Conservation (phyloP, 2,329 filamentous ascomycete species). For the Aspergillus candidus region DNA sequence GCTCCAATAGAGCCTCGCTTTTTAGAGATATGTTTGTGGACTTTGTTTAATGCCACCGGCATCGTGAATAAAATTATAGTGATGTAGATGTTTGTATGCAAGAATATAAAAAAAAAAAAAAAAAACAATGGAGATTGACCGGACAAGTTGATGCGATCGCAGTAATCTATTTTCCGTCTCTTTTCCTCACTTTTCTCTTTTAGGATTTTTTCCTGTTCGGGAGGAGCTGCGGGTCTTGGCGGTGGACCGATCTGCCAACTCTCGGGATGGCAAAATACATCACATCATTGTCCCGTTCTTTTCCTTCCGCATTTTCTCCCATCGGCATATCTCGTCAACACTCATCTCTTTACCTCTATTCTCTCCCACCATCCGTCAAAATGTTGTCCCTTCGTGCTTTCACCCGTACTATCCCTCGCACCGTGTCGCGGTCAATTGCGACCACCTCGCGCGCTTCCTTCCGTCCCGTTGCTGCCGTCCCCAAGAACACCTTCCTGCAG, state of each 20-base stretch:
- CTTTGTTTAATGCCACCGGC: slow-evolving; percentile 73
- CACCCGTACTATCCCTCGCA: slow-evolving; percentile 62
- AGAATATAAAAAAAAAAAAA: too few relatives aligned
- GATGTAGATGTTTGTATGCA: too few relatives aligned
- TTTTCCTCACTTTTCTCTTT: slow-evolving; percentile 8
- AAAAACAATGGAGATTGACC: slow-evolving; percentile 49
- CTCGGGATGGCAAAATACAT: not conserved
- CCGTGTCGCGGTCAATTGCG: slow-evolving; percentile 52
- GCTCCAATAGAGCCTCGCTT: slow-evolving; percentile 71
- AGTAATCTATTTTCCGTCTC: slow-evolving; percentile 11
- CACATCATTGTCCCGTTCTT: slow-evolving; percentile 11
- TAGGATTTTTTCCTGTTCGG: slow-evolving; percentile 5
- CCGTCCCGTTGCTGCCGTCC: slow-evolving; percentile 45
- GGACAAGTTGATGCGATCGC: slow-evolving; percentile 46
- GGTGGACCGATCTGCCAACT: not conserved
- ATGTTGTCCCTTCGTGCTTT: slow-evolving; percentile 67
- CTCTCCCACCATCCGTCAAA: slow-evolving; percentile 4
- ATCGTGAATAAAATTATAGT: slow-evolving; percentile 42
- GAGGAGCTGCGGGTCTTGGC: slow-evolving; percentile 11
- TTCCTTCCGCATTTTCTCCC: slow-evolving; percentile 17
- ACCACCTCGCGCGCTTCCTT: slow-evolving; percentile 43
- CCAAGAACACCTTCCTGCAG: slow-evolving; percentile 47
- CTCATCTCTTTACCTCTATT: slow-evolving; percentile 1
- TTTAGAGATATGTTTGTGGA: slow-evolving; percentile 82
- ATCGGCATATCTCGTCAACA: slow-evolving; percentile 11